These are phyloP conservation scores for Verticillium isaacii DNA, from an alignment of 2,329 filamentous ascomycete genomes.

Conservation along the genomic window DNA sequence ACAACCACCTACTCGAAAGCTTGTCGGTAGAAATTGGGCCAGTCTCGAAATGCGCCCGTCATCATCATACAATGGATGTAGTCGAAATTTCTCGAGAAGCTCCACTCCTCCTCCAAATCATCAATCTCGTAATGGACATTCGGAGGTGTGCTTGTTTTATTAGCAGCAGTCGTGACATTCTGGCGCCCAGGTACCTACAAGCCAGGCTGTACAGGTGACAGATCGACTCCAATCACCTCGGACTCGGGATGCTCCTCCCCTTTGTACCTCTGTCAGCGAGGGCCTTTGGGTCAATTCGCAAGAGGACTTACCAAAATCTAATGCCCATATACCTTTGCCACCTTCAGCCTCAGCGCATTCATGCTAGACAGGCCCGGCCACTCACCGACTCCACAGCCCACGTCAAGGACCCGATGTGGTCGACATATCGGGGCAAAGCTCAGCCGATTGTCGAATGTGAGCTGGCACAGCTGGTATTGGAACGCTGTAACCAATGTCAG, in stretches of 20 bases:
- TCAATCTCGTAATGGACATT: constrained; percentile 48
- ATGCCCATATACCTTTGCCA: constrained; percentile 41
- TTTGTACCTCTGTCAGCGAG: constrained; percentile 2
- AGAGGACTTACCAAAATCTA: constrained; percentile 33
- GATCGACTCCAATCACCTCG: constrained; percentile 32
- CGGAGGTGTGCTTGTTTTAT: constrained; percentile 23
- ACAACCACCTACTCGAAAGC: constrained; percentile 10
- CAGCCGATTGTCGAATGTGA: constrained; percentile 18
- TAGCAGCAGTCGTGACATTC: neutral
- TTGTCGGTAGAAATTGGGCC: constrained; percentile 20
- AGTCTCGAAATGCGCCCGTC: constrained; percentile 21
- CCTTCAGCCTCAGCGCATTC: constrained; percentile 18
- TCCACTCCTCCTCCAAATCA: constrained; percentile 51
- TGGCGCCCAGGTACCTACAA: constrained; percentile 18
- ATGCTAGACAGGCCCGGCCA: neutral
- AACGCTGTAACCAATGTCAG: constrained; percentile 16
- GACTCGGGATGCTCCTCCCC: constrained; percentile 24
- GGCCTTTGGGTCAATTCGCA: too few relatives aligned
- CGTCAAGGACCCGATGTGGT: constrained; percentile 29
- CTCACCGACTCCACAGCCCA: constrained; percentile 21
- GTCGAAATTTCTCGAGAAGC: constrained; percentile 27
- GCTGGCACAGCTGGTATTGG: constrained; percentile 20
- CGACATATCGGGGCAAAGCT: constrained; percentile 14
- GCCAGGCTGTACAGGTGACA: constrained; percentile 34
- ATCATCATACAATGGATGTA: constrained; percentile 29